Evolutionary conservation across 2,329 filamentous ascomycete genomes (phyloP).

Genomic region (Pseudocercospora crystallina): DNA sequence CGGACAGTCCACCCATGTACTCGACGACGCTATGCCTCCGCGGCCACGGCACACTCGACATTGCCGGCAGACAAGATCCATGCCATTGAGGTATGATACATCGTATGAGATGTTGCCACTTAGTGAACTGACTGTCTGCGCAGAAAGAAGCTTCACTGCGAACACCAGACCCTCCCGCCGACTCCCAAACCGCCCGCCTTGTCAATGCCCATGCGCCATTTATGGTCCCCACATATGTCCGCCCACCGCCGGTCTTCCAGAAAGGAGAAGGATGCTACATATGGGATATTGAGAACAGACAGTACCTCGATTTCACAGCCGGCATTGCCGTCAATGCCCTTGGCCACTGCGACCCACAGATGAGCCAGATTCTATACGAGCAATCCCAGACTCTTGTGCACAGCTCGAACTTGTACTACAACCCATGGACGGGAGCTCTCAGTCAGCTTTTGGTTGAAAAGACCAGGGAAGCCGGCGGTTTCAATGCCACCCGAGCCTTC

Average conservation of each 20-base stretch:
- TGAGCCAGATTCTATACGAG: slow-evolving; percentile 71
- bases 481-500: slow-evolving; percentile 79
- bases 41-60: slow-evolving; percentile 42
- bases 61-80: slow-evolving; percentile 41
- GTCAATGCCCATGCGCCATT: slow-evolving; percentile 75
- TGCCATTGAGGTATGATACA: slow-evolving; percentile 25
- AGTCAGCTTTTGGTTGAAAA: slow-evolving; percentile 81
- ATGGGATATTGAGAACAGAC: slow-evolving; percentile 84
- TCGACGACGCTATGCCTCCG: slow-evolving; percentile 33
- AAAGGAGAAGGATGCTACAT: slow-evolving; percentile 83
- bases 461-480: slow-evolving; percentile 75
- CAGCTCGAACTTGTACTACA: slow-evolving; percentile 95
- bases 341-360: slow-evolving; percentile 82
- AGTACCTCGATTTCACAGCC: slow-evolving; percentile 91
- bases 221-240: slow-evolving; percentile 95
- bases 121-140: slow-evolving; percentile 13
- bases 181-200: slow-evolving; percentile 73
- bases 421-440: slow-evolving; percentile 88
- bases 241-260: slow-evolving; percentile 85
- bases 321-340: slow-evolving; percentile 94
- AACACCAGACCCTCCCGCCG: slow-evolving; percentile 70
- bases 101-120: too few relatives aligned
- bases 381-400: slow-evolving; percentile 72
- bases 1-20: slow-evolving; percentile 6
- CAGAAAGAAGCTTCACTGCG: slow-evolving; percentile 55